Evolutionary conservation across 345 rosid genomes (phyloP).

Genomic region (Aquilaria yunnanensis): DNA sequence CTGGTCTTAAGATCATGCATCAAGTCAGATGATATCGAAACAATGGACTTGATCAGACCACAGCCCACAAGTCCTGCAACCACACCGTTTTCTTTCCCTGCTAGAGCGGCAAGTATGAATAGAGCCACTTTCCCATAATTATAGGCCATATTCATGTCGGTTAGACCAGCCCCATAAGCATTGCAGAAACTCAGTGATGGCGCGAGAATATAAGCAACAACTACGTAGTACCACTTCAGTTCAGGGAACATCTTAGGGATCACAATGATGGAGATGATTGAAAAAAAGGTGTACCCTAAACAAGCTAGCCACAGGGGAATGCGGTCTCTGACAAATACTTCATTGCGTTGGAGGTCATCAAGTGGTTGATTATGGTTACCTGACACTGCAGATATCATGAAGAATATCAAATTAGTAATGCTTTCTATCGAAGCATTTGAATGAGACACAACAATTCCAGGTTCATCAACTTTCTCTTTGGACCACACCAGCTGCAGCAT

Average conservation of each 20-base stretch:
- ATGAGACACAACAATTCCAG: too few species aligned
- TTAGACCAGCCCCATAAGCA: constrained; percentile 92
- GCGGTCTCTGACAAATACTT: constrained; percentile 62
- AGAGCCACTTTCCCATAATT: constrained; percentile 93
- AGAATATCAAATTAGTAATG: constrained; percentile 2
- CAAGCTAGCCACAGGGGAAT: constrained; percentile 80
- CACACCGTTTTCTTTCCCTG: constrained; percentile 61
- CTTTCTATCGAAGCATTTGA: neutral
- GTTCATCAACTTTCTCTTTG: neutral
- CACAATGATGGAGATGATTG: constrained; percentile 57
- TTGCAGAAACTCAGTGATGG: constrained; percentile 94
- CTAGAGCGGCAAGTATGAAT: constrained; percentile 70
- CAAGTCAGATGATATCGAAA: constrained; percentile 78
- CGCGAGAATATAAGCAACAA: constrained; percentile 79
- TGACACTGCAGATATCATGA: constrained; percentile 17
- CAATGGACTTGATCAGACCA: constrained; percentile 82
- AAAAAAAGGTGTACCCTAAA: constrained; percentile 57
- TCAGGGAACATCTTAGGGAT: constrained; percentile 85
- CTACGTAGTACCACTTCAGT: constrained; percentile 83
- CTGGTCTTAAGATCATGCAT: constrained; percentile 97
- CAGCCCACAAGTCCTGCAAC: constrained; percentile 89
- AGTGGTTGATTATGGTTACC: constrained; percentile 17
- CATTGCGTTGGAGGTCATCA: constrained; percentile 44
- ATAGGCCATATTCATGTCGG: constrained; percentile 97
- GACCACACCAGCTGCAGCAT: neutral